A percentile compares a stretch with the other conserved stretches of the same genome.
Evolutionary conservation across 306 rosid species (phyloP).

Genomic region (Astragalus glycyphyllos): DNA sequence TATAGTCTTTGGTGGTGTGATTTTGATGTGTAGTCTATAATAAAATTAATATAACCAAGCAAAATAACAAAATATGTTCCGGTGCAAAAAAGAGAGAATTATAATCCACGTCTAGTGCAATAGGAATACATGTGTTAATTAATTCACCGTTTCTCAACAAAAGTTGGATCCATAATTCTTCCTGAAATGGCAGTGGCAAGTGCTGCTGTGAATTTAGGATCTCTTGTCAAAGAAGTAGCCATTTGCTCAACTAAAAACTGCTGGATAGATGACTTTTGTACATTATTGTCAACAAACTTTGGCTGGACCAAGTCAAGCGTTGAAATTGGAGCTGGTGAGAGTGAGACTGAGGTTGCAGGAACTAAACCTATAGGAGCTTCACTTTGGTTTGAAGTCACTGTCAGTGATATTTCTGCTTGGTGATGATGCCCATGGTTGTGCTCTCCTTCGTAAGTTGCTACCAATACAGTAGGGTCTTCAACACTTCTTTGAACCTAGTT

Average conservation of each 20-base stretch:
- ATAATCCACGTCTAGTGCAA: no score
- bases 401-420: constrained; percentile 41
- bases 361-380: constrained; percentile 20
- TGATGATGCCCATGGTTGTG: constrained; percentile 67
- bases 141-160: background rate
- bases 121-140: background rate
- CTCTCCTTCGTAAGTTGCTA: constrained; percentile 90
- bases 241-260: constrained; percentile 68
- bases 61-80: no score
- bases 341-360: background rate
- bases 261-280: constrained; percentile 43
- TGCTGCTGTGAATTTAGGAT: constrained; percentile 74
- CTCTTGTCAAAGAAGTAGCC: constrained; percentile 83
- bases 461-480: constrained; percentile 69
- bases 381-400: constrained; percentile 33
- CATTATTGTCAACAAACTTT: constrained; percentile 14
- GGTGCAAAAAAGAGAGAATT: no score
- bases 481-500: constrained; percentile 84
- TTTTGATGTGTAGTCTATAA: no score
- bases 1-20: no score
- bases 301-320: constrained; percentile 51
- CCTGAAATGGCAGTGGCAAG: constrained; percentile 77
- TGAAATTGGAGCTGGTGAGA: constrained; percentile 20
- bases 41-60: no score
- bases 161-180: constrained; percentile 42